Evolutionary conservation across 441 rosid genomes (phyloP), one percentile per base, ranked within the genome.

Genomic region (Arabidopsis lyrata): DNA sequence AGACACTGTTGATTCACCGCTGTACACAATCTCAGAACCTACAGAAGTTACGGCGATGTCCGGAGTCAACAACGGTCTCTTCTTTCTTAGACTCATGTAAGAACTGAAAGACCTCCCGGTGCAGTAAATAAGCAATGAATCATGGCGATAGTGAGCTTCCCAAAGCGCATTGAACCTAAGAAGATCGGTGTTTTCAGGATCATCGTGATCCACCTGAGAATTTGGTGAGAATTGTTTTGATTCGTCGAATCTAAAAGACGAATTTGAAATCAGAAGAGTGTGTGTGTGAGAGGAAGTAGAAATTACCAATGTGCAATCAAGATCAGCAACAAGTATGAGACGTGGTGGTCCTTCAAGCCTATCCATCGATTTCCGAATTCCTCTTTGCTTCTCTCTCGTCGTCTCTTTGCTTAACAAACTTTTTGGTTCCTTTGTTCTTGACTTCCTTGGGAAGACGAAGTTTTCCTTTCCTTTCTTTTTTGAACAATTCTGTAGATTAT

Each of bases 101-200:
- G 84, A 83, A 14, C 82, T 77, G 3, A 86, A 90, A 0, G 96
- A 91, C 85, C 98, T 90, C 47, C 98, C 95, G 3, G 95, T 85
- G 48, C 91, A 94, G 76, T 77, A 94, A 69, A 94, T 89, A 31
- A 94, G 86, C 84, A 90, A 75, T 16, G 97, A 93, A 78, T 91
- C 84, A 38, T 79, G 89, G 35, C 91, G 96, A 66, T 83, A 90
- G 15, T 80, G 75, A 75, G 96, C 83, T 81, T 94, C 96, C 97
- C 98, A 91, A 1, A 94, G 68, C 0, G 98, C 89, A 68, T 90
- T 88, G 78, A 94, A 94, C 65, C 87, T 84, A 64, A 90, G 90
- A 35, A 94, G 85, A 42, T 91, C 77, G 32, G 68, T 50, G 83
- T 90, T 85, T 53, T 79, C 81, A 44, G 78, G 83, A 66, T 88